Percentiles rank a stretch among this genome's conserved stretches.
phyloP scores from a whole-genome alignment of 2,329 filamentous ascomycete genomes.

The Erysiphe pulchra region DNA sequence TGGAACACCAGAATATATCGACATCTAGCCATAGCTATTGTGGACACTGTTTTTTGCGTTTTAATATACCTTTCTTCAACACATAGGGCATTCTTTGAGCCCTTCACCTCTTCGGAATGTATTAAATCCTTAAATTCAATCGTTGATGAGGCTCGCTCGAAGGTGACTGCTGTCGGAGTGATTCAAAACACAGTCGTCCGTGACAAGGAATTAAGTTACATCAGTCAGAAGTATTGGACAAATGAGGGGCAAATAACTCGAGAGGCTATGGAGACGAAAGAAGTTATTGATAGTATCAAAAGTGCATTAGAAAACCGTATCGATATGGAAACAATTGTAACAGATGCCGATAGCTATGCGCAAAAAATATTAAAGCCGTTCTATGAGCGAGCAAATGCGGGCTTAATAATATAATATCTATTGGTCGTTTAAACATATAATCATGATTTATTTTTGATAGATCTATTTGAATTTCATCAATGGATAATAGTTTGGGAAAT shows the following conservation, averaged over 20 bases:
- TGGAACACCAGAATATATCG: constrained; percentile 43
- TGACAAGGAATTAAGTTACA: constrained; percentile 42
- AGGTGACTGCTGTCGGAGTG: constrained; percentile 46
- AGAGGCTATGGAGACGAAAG: constrained; percentile 53
- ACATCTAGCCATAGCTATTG: constrained; percentile 31
- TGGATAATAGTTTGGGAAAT: too few species aligned
- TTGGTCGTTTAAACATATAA: too few species aligned
- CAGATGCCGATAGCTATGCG: constrained; percentile 34
- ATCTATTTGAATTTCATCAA: too few species aligned
- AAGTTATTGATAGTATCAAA: constrained; percentile 46
- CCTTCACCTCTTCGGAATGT: constrained; percentile 35
- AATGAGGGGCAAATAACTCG: constrained; percentile 48
- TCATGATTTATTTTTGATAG: too few species aligned
- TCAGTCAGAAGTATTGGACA: constrained; percentile 51
- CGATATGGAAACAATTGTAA: constrained; percentile 31
- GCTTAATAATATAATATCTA: too few species aligned
- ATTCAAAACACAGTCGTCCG: constrained; percentile 57
- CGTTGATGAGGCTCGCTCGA: constrained; percentile 34
- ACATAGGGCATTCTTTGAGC: constrained; percentile 46
- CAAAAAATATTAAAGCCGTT: too few species aligned
- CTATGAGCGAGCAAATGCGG: neutral
- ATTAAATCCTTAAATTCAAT: constrained; percentile 31
- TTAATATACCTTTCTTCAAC: constrained; percentile 56
- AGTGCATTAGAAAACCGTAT: constrained; percentile 38
- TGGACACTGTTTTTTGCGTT: constrained; percentile 37